Conservation (phyloP, 768 basidiomycete species). For the Tylopilus intermedius region DNA sequence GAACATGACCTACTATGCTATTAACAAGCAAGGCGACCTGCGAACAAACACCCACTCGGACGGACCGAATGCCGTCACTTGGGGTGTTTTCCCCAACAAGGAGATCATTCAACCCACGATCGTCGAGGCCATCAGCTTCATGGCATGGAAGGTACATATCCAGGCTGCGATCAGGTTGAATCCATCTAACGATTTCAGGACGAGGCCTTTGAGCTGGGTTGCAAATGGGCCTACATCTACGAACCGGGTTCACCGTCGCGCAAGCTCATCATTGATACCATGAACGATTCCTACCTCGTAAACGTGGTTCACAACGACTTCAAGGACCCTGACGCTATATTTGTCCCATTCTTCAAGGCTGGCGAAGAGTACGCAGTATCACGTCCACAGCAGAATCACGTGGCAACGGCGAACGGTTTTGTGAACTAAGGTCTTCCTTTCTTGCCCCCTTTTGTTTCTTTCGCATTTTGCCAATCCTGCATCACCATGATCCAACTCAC, state of each 20-base stretch:
- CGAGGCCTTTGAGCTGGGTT: slow-evolving; percentile 89
- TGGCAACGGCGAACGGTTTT: slow-evolving; percentile 38
- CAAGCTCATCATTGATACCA: slow-evolving; percentile 68
- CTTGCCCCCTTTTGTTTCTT: not conserved
- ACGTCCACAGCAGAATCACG: slow-evolving; percentile 27
- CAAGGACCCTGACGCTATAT: slow-evolving; percentile 79
- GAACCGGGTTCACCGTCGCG: slow-evolving; percentile 70
- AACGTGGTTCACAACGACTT: slow-evolving; percentile 98
- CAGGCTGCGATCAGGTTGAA: not conserved
- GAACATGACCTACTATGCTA: slow-evolving; percentile 93
- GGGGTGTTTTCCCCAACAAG: slow-evolving; percentile 97
- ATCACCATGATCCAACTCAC: slow-evolving; percentile 29
- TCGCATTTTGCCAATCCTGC: slow-evolving; percentile 1
- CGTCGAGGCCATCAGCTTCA: slow-evolving; percentile 95
- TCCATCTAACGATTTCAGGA: slow-evolving; percentile 47
- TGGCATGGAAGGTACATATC: slow-evolving; percentile 86
- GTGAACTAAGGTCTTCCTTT: slow-evolving; percentile 15
- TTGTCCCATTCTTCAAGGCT: slow-evolving; percentile 77
- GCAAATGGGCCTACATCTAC: slow-evolving; percentile 87
- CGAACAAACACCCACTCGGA: slow-evolving; percentile 93
- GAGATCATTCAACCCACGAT: slow-evolving; percentile 95
- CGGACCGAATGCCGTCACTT: slow-evolving; percentile 97
- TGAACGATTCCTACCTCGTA: slow-evolving; percentile 81
- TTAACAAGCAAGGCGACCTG: slow-evolving; percentile 92
- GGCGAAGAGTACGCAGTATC: slow-evolving; percentile 54